Evolutionary conservation across 352 stramenopile species (phyloP), one percentile per base, ranked within the genome.

Genomic region (Phytopythium cucurbitacearum): DNA sequence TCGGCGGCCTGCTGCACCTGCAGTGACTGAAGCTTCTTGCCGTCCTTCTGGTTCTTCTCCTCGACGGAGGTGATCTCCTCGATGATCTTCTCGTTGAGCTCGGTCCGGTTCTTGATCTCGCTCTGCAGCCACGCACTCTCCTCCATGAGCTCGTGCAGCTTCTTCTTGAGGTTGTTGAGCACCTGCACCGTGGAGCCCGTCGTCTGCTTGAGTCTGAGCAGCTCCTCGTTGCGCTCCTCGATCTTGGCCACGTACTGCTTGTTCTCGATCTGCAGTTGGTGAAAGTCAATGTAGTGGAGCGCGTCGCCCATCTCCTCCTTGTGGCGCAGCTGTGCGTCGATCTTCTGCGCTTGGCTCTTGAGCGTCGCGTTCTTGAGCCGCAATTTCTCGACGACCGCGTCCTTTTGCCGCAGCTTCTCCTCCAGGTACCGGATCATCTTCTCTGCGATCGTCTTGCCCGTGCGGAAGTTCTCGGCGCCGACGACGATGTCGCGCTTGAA

Each of bases 181-280:
- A 91, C 72, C 57, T 97, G 85, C 7, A 96, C 86, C 0, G 89
- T 97, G 53, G 73, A 94, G 21, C 84, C 84, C 13, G 87, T 97
- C 4, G 89, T 95, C 53, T 94, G 73, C 52, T 97, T 97, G 37
- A 97, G 76, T 48, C 85, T 87, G 56, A 97, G 74, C 11, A 98
- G 71, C 69, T 98, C 91, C 62, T 97, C 82, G 54, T 98, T 98
- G 35, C 90, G 74, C 71, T 98, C 93, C 62, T 98, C 93, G 56
- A 98, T 97, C 62, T 95, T 97, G 48, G 80, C 76, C 7, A 97
- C 76, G 71, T 97, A 97, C 69, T 98, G 92, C 53, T 98, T 98
- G 78, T 98, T 98, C 65, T 98, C 93, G 48, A 98, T 98, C 71
- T 98, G 93, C 9, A 98, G 73, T 54, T 96, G 87, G 64, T 98